Conservation (phyloP, 129 eudicot species). For the Flaveria bidentis region DNA sequence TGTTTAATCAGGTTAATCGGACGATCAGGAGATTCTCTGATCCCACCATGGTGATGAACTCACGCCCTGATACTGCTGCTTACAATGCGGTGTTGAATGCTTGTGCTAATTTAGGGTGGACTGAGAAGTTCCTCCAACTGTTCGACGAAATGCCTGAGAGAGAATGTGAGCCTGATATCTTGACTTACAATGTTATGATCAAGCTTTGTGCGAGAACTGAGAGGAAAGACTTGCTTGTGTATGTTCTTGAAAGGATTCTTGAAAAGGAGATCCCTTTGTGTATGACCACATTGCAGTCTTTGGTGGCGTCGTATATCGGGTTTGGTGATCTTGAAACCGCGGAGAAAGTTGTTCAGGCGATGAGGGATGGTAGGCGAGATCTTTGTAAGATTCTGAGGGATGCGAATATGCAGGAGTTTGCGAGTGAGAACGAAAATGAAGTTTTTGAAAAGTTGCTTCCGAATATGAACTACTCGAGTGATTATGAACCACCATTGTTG, state of each 20-base stretch:
- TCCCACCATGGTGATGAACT: slow-evolving; percentile 43
- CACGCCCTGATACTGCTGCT: slow-evolving; percentile 81
- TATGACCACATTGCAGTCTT: slow-evolving; percentile 77
- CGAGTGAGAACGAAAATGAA: slow-evolving; percentile 32
- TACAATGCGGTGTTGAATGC: slow-evolving; percentile 91
- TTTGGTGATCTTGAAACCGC: slow-evolving; percentile 83
- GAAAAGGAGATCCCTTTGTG: slow-evolving; percentile 60
- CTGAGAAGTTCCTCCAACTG: slow-evolving; percentile 62
- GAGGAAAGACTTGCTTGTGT: slow-evolving; percentile 79
- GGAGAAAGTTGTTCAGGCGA: slow-evolving; percentile 75
- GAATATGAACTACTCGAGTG: slow-evolving; percentile 37
- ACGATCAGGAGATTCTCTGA: slow-evolving; percentile 56
- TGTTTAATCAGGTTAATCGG: slow-evolving; percentile 53
- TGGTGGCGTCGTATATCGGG: slow-evolving; percentile 93
- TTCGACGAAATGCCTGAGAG: slow-evolving; percentile 79
- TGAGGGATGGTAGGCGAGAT: slow-evolving; percentile 82
- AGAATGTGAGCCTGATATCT: slow-evolving; percentile 68
- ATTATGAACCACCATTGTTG: slow-evolving; percentile 68
- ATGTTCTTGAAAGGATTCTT: slow-evolving; percentile 71
- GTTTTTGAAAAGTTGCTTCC: slow-evolving; percentile 72
- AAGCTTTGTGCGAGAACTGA: slow-evolving; percentile 73
- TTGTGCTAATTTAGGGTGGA: slow-evolving; percentile 78
- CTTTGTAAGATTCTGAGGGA: slow-evolving; percentile 70
- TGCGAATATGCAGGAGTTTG: slow-evolving; percentile 18
- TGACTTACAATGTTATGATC: slow-evolving; percentile 85